Evolutionary conservation across 805 yeast species (phyloP).

Genomic region (Lipomyces yamadae): DNA sequence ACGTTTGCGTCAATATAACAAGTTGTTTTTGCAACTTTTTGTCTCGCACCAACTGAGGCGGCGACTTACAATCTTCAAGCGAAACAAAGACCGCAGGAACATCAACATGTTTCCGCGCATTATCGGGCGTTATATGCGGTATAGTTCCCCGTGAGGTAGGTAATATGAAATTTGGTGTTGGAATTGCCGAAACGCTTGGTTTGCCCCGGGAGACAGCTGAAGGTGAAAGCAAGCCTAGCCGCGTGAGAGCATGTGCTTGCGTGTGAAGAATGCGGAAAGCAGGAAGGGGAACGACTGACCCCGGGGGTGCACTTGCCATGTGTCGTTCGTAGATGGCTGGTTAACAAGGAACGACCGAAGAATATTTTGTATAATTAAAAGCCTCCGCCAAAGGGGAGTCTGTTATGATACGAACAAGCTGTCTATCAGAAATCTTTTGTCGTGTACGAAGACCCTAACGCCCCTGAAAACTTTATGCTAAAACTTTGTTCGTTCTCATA

Average conservation of each 20-base stretch:
- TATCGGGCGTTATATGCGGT: constrained; percentile 53
- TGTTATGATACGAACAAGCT: not conserved
- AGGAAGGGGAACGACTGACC: constrained; percentile 3
- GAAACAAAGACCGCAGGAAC: constrained; percentile 43
- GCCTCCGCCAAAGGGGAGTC: not conserved
- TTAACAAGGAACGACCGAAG: not conserved
- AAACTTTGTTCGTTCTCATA: no score
- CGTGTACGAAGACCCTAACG: not conserved
- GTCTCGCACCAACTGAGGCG: not conserved
- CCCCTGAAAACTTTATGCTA: not conserved
- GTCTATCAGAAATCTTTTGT: not conserved
- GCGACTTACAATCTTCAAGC: constrained; percentile 46
- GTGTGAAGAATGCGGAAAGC: constrained; percentile 12
- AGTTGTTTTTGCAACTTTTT: not conserved
- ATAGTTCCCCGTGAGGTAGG: constrained; percentile 50
- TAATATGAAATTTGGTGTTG: constrained; percentile 39
- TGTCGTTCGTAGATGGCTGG: not conserved
- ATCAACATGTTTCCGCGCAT: constrained; percentile 36
- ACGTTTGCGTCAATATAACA: not conserved
- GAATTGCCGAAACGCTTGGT: constrained; percentile 8
- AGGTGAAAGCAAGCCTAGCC: constrained; percentile 12
- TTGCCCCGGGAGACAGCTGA: constrained; percentile 15
- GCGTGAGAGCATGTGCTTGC: constrained; percentile 9
- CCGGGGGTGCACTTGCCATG: constrained; percentile 3
- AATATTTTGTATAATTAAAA: not conserved